Evolutionary conservation across 75 land plant species (phyloP).

Genomic region (Cryptomeria japonica): DNA sequence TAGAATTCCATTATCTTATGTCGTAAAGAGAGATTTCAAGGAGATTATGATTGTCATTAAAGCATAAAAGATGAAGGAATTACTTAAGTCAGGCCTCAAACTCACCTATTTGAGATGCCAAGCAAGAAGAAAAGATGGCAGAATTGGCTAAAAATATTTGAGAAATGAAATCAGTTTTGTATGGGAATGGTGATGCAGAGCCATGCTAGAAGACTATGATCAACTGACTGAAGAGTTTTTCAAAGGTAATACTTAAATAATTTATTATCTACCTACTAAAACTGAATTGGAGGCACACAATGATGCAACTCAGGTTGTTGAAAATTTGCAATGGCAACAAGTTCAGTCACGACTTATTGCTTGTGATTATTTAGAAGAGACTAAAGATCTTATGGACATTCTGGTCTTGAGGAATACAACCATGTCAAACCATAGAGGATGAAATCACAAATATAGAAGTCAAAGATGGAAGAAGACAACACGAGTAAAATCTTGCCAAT

Average conservation of each 20-base stretch:
- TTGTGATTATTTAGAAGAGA: constrained; percentile 79
- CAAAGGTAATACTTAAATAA: constrained; percentile 64
- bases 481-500: too few species aligned
- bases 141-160: constrained; percentile 77
- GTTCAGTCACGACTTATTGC: constrained; percentile 85
- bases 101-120: too few species aligned
- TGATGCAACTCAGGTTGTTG: constrained; percentile 85
- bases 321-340: constrained; percentile 91
- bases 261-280: constrained; percentile 75
- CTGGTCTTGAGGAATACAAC: constrained; percentile 80
- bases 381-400: constrained; percentile 71
- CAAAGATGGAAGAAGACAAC: too few species aligned
- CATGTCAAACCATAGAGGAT: too few species aligned
- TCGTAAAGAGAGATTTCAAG: too few species aligned
- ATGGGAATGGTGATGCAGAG: constrained; percentile 88
- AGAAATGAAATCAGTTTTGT: constrained; percentile 77
- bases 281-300: constrained; percentile 82
- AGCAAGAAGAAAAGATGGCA: too few species aligned
- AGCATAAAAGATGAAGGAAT: too few species aligned
- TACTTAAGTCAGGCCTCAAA: too few species aligned
- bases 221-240: constrained; percentile 96
- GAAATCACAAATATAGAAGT: too few species aligned
- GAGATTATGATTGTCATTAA: too few species aligned
- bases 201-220: constrained; percentile 85
- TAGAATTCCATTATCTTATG: too few species aligned